Conservation (phyloP, 2,329 filamentous ascomycete species). For the Venturia pyrina region DNA sequence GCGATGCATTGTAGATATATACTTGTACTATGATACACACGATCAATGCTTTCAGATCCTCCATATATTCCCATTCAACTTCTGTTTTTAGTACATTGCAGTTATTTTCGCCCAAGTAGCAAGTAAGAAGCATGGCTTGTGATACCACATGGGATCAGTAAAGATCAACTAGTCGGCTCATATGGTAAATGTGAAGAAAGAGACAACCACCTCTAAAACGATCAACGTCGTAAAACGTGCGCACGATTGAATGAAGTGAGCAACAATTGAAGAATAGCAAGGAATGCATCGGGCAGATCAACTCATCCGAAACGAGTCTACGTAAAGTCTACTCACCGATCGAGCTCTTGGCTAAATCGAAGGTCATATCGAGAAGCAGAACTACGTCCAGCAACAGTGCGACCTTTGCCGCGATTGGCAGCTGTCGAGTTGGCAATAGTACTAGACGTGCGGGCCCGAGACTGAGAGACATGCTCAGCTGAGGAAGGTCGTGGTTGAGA, state of each 20-base stretch:
- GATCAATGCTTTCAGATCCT: background rate
- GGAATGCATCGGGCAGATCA: too few species aligned
- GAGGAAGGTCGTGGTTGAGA: background rate
- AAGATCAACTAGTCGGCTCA: background rate
- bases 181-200: background rate
- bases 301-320: background rate
- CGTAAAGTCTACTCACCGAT: background rate
- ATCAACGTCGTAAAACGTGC: background rate
- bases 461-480: background rate
- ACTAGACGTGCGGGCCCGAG: background rate
- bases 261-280: background rate
- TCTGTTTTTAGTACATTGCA: background rate
- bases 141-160: background rate
- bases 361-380: background rate
- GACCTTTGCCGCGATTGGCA: background rate
- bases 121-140: background rate
- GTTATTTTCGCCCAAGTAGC: background rate
- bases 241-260: background rate
- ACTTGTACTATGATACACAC: background rate
- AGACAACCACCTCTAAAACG: background rate
- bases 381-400: background rate
- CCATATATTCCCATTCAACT: background rate
- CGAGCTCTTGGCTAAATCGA: background rate
- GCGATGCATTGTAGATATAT: slow-evolving; percentile 4
- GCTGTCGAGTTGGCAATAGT: background rate